Base-by-base conservation (phyloP, 805 yeast species). In the Saccharomycopsis olivae region DNA sequence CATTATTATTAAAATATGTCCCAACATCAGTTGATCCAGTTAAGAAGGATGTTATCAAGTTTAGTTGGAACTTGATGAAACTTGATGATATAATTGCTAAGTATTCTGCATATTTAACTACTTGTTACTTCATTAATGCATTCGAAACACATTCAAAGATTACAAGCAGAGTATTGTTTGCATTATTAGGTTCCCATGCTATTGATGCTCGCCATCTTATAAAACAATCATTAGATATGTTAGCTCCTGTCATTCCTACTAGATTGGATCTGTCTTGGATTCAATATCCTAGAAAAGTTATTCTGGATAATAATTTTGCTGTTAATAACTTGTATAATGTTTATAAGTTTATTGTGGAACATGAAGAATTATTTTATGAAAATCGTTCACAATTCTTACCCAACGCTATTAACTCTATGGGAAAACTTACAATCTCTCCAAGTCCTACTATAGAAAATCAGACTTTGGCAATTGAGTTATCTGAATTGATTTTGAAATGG, bases 301-400 rank as follows among this genome's bases (percentile, higher is more conserved):
- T 92, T n/a, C 77, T 87, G 3, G 97, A 92, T 53, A 95, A 87
- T 53, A 33, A 38, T 14, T 4, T 52, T 68, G 2, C 70, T 75
- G 5, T 63, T 69, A 86, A 77, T 51, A 87, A 86, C 3, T 73
- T 79, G 2, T 96, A 85, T 52, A 95, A 88, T 29, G 83, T 92
- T 11, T 92, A 87, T 49, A 94, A 85, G 53, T 86, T 88, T 51
- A 73, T 92, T 56, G 85, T 85, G 24, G 81, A 79, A 39, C 94
- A 92, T 50, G 75, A 94, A 0, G 89, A 80, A 43, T 62, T 86
- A 39, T 92, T 92, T 58, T 89, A 73, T 52, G 76, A 76, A 40
- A 87, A 89, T n/a, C 69, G 97, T 42, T 95, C 86, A 49, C 85
- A 86, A 41, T 92, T 89, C 52, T 74, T 87, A 43, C 81, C 95